Percentiles rank a stretch among this genome's conserved stretches.
Evolutionary conservation across 2,329 filamentous ascomycete species (phyloP).

Genomic region (Chaetomium strumarium): DNA sequence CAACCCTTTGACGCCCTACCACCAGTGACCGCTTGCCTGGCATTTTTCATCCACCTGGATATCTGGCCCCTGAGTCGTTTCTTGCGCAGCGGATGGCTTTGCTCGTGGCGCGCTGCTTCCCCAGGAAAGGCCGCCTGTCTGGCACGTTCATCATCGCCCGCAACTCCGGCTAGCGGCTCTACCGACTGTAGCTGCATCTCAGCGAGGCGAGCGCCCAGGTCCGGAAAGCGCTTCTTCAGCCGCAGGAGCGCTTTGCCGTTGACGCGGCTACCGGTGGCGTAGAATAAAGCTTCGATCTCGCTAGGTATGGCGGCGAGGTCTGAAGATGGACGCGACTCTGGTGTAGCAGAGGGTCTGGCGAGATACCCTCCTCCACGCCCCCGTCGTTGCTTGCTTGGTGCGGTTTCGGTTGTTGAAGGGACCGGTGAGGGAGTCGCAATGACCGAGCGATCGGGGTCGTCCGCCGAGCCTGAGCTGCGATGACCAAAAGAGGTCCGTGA

Average conservation of each 20-base stretch:
- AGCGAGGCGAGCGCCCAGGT: constrained; percentile 22
- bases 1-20: constrained; percentile 9
- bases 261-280: constrained; percentile 8
- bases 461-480: background rate
- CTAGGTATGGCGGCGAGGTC: background rate
- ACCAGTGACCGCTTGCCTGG: constrained; percentile 14
- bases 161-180: background rate
- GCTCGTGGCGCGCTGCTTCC: background rate
- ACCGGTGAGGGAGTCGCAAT: no score
- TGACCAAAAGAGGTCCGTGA: background rate
- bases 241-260: constrained; percentile 18
- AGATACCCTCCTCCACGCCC: no score
- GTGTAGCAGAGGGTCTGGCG: no score
- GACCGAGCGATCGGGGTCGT: no score
- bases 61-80: constrained; percentile 16
- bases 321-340: background rate
- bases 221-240: constrained; percentile 24
- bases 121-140: background rate
- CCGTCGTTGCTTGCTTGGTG: background rate
- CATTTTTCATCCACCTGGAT: constrained; percentile 18
- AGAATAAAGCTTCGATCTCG: constrained; percentile 20
- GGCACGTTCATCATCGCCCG: background rate
- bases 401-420: no score
- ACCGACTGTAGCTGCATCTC: constrained; percentile 19
- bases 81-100: background rate